These are phyloP conservation scores for Puccinia coronata DNA, from an alignment of 1,284 basidiomycete genomes.

Conservation along the genomic window DNA sequence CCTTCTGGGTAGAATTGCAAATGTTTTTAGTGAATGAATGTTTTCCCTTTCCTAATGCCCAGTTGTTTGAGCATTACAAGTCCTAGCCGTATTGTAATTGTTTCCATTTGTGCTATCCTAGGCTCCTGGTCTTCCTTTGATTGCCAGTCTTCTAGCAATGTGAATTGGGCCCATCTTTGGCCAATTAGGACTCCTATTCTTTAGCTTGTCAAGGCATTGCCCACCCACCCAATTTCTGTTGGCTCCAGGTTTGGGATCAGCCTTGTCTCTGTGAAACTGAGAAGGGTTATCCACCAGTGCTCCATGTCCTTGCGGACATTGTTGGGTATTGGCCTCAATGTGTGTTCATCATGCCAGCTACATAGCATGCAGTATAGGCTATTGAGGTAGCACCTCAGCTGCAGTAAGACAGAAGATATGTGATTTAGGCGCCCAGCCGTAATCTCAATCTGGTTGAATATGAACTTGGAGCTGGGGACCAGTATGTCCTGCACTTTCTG, in stretches of 20 bases:
- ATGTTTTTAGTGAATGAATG: no score
- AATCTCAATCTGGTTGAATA: not conserved
- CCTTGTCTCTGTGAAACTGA: not conserved
- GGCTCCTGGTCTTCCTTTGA: not conserved
- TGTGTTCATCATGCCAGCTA: not conserved
- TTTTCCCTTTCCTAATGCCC: no score
- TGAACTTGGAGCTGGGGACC: no score
- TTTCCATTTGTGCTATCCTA: not conserved
- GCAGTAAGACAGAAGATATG: not conserved
- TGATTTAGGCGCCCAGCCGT: not conserved
- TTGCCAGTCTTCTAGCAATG: no score
- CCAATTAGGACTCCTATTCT: no score
- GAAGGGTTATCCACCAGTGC: not conserved
- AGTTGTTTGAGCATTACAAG: not conserved
- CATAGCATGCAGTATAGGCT: not conserved
- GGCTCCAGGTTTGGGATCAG: not conserved
- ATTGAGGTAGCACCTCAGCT: not conserved
- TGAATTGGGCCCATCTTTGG: no score
- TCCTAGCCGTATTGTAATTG: no score
- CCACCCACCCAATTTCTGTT: not conserved
- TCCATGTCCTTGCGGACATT: not conserved
- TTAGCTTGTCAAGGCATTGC: not conserved
- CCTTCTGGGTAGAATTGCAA: no score
- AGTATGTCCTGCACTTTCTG: not conserved
- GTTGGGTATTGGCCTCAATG: not conserved